Conservation (phyloP, 2,329 filamentous ascomycete species). For the Paecilomyces dactylethromorphus region DNA sequence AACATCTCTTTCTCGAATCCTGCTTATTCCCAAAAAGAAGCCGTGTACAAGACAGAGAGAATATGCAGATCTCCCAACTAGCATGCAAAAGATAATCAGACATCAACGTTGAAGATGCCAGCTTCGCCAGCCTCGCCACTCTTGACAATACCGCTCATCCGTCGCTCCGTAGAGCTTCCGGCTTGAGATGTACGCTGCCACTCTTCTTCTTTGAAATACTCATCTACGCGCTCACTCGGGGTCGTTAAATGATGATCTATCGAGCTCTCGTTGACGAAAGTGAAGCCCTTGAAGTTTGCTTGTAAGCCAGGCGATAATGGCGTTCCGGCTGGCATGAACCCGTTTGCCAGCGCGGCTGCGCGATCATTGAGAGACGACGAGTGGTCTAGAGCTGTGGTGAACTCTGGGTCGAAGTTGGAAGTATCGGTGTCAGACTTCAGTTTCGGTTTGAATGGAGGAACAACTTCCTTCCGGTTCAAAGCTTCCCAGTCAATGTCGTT, state of each 20-base stretch:
- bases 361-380: constrained; percentile 85
- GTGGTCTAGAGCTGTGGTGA: constrained; percentile 86
- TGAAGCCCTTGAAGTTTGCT: constrained; percentile 97
- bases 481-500: constrained; percentile 87
- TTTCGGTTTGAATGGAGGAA: constrained; percentile 95
- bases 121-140: constrained; percentile 30
- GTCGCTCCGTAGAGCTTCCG: constrained; percentile 28
- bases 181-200: constrained; percentile 28
- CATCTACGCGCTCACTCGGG: constrained; percentile 34
- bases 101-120: constrained; percentile 38
- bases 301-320: constrained; percentile 92
- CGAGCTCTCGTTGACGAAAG: constrained; percentile 95
- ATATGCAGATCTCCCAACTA: constrained; percentile 7
- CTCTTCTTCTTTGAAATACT: constrained; percentile 35
- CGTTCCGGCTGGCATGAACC: constrained; percentile 76
- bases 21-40: not conserved
- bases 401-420: constrained; percentile 97
- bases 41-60: constrained; percentile 1
- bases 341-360: constrained; percentile 76
- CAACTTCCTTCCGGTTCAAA: constrained; percentile 81
- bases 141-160: constrained; percentile 39
- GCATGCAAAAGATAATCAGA: constrained; percentile 24
- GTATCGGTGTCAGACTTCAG: constrained; percentile 93
- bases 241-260: constrained; percentile 58
- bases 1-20: constrained; percentile 1